Evolutionary conservation across 495 filamentous ascomycete genomes (phyloP), one percentile per base, ranked within the genome.

Genomic region (Penicillium bovifimosum): DNA sequence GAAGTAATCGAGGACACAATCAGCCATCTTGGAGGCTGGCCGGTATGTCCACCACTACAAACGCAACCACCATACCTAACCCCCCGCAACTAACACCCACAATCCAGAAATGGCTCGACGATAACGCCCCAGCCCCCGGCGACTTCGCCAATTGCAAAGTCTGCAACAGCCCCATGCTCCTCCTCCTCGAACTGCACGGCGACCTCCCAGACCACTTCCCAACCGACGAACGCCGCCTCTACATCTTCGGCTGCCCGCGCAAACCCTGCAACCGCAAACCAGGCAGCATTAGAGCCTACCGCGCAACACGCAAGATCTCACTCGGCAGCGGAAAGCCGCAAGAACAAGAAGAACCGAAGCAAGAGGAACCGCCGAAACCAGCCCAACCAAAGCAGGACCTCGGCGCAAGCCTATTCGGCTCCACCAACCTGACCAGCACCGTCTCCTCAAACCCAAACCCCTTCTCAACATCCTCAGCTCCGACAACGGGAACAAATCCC

Each of bases 131-230:
- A 10, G 87, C 91, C n/a, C 86, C 87, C 2, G 86, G 87, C 16
- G 76, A 84, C 0, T 79, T 96, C 5, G 90, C 86, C 29, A 86
- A 83, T 72, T 99, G 93, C 75, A 91, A 87, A 68, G 79, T 87
- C 56, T 99, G 93, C 79, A 90, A 90, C 51, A 78, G 80, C 28
- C 67, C 88, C 35, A 91, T 96, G 85, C 77, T 83, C 0, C 77
- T 96, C 4, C 80, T 97, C 10, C 80, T 99, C 36, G 90, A 97
- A 68, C 76, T 99, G 38, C 88, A 99, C 70, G 92, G 84, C 60
- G 91, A 96, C 54, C 76, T 99, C 33, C 91, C 89, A 16, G 86
- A 95, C 33, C 76, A 80, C 32, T 95, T 95, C 64, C 87, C 88
- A 16, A 82, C 82, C 20, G 86, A 97, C 64, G 90, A 96, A 63